These are phyloP conservation scores for Diplocarpon mali DNA, from an alignment of 2,329 filamentous ascomycete genomes.

Conservation along the genomic window DNA sequence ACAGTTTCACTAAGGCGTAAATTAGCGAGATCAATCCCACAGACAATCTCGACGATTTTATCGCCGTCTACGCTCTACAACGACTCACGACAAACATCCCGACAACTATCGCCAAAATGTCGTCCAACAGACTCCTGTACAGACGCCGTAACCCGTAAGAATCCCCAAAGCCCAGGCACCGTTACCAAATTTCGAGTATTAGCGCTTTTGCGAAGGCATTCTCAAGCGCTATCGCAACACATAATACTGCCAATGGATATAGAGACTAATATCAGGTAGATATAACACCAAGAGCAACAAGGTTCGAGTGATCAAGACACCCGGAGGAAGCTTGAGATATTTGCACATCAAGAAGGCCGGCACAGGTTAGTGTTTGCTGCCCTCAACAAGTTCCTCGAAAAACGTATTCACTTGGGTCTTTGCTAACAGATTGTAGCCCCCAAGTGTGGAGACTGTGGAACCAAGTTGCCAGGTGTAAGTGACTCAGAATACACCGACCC, in stretches of 20 bases:
- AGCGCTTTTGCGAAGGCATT: too few relatives aligned
- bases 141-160: conserved; percentile 69
- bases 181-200: too few relatives aligned
- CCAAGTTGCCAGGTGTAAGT: conserved; percentile 97
- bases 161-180: not conserved
- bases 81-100: conserved; percentile 28
- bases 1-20: too few relatives aligned
- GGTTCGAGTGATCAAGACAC: conserved; percentile 91
- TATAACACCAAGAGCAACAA: conserved; percentile 99
- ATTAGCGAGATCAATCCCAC: too few relatives aligned
- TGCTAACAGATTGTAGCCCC: conserved; percentile 42
- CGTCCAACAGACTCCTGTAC: conserved; percentile 38
- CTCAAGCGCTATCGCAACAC: too few relatives aligned
- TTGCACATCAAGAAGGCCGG: conserved; percentile 93
- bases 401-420: not conserved
- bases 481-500: conserved; percentile 1
- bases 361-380: not conserved
- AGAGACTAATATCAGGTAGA: conserved; percentile 34
- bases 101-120: conserved; percentile 33
- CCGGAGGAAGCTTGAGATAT: conserved; percentile 88
- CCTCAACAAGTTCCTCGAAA: too few relatives aligned
- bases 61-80: not conserved
- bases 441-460: conserved; percentile 98
- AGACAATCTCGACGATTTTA: not conserved
- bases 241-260: too few relatives aligned